Evolutionary conservation across 2,329 filamentous ascomycete genomes (phyloP), one percentile per base, ranked within the genome.

Genomic region (Sphaerulina vaccinii): DNA sequence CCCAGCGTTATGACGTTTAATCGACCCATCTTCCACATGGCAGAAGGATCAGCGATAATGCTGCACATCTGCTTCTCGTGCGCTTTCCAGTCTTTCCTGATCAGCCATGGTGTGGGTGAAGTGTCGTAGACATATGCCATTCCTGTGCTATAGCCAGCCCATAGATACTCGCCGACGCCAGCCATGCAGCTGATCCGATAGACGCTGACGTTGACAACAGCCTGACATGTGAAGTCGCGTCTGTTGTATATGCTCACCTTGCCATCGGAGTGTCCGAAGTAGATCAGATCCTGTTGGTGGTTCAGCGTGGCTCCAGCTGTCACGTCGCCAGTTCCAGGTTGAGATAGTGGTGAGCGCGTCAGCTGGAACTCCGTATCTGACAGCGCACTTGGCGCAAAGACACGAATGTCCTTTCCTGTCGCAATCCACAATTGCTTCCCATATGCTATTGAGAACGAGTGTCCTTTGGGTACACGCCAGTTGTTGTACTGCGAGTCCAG

Each of bases 111-210:
- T n/a, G 81, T 83, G 23, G 82, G 80, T 8, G 76, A 81, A 9
- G 89, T 87, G 68, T 99, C 91, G 70, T 96, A 99, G 6, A 97
- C 87, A 64, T 90, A 93, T 24, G 96, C 84, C 79, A 87, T 95
- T 13, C 93, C 93, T 0, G 88, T 96, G 68, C 92, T 96, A 73
- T 91, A 97, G 2, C 86, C 92, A 22, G 90, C 90, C 93, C 93
- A 99, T 0, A 99, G 77, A 64, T 89, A 82, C 54, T 85, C 81
- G 4, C 90, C 91, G 2, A 90, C 87, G 7, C 90, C 88, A 2
- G 85, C 82, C 48, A 99, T 75, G 29, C 87, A 85, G 67, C 90
- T 96, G 70, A 99, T 95, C 71, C 96, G 97, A 79, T 95, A 97
- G 11, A 91, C 81, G 69, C 90, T 97, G 62, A 96, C 81, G 63